Percentiles rank a stretch among this genome's conserved stretches.
These are phyloP conservation scores for Clitopilus hobsonii DNA, from an alignment of 768 basidiomycete species.

Conservation along the genomic window DNA sequence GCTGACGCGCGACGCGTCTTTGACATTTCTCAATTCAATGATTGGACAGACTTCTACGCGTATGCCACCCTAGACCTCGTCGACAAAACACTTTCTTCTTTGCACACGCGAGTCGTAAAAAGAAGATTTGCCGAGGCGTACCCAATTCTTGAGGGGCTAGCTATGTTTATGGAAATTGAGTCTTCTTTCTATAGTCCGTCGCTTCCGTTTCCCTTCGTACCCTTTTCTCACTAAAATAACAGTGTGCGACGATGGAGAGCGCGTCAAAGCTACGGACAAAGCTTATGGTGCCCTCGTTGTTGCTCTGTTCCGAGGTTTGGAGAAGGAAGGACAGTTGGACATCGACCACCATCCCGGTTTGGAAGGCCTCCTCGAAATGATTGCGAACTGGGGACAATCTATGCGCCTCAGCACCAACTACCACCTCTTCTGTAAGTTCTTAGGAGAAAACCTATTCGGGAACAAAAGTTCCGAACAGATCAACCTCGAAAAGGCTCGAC, in stretches of 20 bases:
- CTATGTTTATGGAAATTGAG: constrained; percentile 26
- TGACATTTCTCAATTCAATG: not conserved
- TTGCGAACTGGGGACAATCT: constrained; percentile 19
- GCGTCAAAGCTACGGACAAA: constrained; percentile 24
- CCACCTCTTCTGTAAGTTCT: constrained; percentile 25
- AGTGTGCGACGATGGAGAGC: constrained; percentile 31
- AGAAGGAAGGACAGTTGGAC: constrained; percentile 23
- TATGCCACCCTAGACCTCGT: constrained; percentile 30
- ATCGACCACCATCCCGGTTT: constrained; percentile 21
- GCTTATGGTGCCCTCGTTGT: constrained; percentile 28
- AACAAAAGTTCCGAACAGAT: constrained; percentile 21
- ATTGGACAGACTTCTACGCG: constrained; percentile 27
- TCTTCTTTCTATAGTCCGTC: constrained; percentile 25
- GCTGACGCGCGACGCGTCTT: not conserved
- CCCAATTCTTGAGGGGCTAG: constrained; percentile 26
- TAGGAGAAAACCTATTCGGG: constrained; percentile 26
- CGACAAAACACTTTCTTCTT: constrained; percentile 21
- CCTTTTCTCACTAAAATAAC: not conserved
- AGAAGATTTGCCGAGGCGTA: constrained; percentile 29
- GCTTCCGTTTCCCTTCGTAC: not conserved
- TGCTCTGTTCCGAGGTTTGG: constrained; percentile 25
- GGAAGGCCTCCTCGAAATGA: constrained; percentile 26
- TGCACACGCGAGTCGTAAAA: constrained; percentile 25
- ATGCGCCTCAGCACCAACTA: constrained; percentile 20
- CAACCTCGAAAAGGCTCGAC: constrained; percentile 21